These are phyloP conservation scores for Cryptosporidium sp. DNA, from an alignment of 169 alveolate genomes.

Conservation along the genomic window DNA sequence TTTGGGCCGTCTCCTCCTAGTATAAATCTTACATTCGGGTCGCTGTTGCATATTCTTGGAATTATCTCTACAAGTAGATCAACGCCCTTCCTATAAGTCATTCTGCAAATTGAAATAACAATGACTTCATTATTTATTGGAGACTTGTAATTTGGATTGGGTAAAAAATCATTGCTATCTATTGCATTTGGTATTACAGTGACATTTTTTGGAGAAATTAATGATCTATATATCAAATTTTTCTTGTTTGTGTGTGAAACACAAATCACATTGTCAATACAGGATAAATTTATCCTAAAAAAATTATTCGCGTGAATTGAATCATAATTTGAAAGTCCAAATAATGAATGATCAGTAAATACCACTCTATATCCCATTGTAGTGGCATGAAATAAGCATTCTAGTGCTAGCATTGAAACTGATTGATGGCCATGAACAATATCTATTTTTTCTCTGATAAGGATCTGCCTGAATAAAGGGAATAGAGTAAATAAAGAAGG, in stretches of 20 bases:
- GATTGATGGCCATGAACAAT: constrained; percentile 95
- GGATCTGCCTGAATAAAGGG: constrained; percentile 91
- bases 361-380: constrained; percentile 91
- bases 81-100: constrained; percentile 97
- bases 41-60: constrained; percentile 94
- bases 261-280: constrained; percentile 92
- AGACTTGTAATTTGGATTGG: constrained; percentile 85
- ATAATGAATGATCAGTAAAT: constrained; percentile 99
- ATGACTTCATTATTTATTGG: constrained; percentile 88
- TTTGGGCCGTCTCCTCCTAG: constrained; percentile 99
- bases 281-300: constrained; percentile 79
- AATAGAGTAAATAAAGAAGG: constrained; percentile 82
- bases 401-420: constrained; percentile 85
- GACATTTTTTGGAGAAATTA: constrained; percentile 91
- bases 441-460: constrained; percentile 95
- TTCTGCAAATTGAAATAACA: constrained; percentile 95
- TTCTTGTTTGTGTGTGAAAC: constrained; percentile 95
- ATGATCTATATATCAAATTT: constrained; percentile 95
- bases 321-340: constrained; percentile 95
- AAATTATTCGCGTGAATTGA: constrained; percentile 94
- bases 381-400: constrained; percentile 84
- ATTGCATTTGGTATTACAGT: constrained; percentile 92
- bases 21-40: constrained; percentile 90
- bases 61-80: constrained; percentile 95
- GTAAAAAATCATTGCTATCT: constrained; percentile 87